Base-by-base conservation (phyloP, 768 basidiomycete genomes). In the Sarcodon aspratus region DNA sequence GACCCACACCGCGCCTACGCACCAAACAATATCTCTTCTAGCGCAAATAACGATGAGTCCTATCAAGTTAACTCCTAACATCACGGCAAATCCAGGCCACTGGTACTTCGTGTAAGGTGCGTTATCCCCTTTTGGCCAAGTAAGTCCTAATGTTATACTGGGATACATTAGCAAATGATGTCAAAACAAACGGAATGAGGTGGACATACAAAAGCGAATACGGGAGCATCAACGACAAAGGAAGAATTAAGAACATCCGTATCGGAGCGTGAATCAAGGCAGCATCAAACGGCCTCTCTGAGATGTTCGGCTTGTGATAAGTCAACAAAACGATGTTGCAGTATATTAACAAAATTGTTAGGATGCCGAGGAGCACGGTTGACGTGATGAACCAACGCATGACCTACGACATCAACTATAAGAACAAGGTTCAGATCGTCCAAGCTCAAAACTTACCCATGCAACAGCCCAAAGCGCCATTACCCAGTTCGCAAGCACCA, bases 201-300 rank as follows among this genome's bases (percentile, higher is more conserved):
- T 15, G 6, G n/a, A 60, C 68, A 42, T 51, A 74, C 71, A 83
- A 80, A 11, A 81, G 71, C 36, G 72, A 75, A 53, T 79, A 76
- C 0, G 76, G 72, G 52, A 89, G 80, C 50, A 85, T 65, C 34
- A 85, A 66, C 3, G 64, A 65, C 27, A 82, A 61, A 2, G 78
- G 75, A 2, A 82, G 52, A 9, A 68, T 57, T 48, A 71, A 58
- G 58, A 84, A 84, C 51, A 90, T 80, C 3, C 87, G 73, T 47
- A 95, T 69, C 0, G 94, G 94, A 0, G 87, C 85, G 55, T 96
- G 93, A 49, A 96, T 87, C 54, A 94, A 80, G 0, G 81, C 72
- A 33, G 78, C 79, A 61, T 93, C 90, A 36, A 94, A 62, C 0
- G 88, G 89, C 1, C 80, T 61, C 42, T 9, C 51, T 32, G 66